These are phyloP conservation scores for Millerago galiae DNA, from an alignment of 805 yeast genomes.

Conservation along the genomic window DNA sequence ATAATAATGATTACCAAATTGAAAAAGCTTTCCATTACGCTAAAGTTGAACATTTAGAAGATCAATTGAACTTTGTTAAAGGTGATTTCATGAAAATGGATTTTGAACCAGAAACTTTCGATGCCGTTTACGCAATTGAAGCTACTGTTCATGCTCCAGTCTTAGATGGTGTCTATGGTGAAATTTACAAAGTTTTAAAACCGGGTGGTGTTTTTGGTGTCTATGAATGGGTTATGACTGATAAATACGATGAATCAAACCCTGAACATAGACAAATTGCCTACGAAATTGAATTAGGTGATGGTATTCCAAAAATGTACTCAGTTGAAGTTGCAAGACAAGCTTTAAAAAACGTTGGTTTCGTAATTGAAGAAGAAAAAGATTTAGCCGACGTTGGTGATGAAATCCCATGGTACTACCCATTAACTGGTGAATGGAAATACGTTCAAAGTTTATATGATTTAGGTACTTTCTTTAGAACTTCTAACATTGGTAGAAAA, in stretches of 20 bases:
- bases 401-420: constrained; percentile 95
- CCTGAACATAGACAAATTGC: constrained; percentile 90
- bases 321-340: constrained; percentile 75
- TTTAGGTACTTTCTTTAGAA: constrained; percentile 78
- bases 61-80: constrained; percentile 80
- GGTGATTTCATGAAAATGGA: constrained; percentile 99
- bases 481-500: constrained; percentile 79
- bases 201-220: constrained; percentile 98
- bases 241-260: constrained; percentile 78
- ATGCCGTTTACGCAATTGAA: constrained; percentile 96
- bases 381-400: constrained; percentile 83
- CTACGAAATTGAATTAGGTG: constrained; percentile 96
- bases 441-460: constrained; percentile 77
- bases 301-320: constrained; percentile 98
- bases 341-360: constrained; percentile 84
- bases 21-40: constrained; percentile 87
- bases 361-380: constrained; percentile 63
- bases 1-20: constrained; percentile 96
- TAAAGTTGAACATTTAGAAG: constrained; percentile 50
- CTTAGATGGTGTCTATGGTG: constrained; percentile 90
- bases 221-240: constrained; percentile 99
- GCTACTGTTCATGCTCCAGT: constrained; percentile 98
- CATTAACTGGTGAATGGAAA: constrained; percentile 90
- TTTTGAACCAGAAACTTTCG: constrained; percentile 82
- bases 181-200: constrained; percentile 90